These are phyloP conservation scores for Chlamydomonas eustigma DNA, from an alignment of 139 green algal genomes.

Conservation along the genomic window DNA sequence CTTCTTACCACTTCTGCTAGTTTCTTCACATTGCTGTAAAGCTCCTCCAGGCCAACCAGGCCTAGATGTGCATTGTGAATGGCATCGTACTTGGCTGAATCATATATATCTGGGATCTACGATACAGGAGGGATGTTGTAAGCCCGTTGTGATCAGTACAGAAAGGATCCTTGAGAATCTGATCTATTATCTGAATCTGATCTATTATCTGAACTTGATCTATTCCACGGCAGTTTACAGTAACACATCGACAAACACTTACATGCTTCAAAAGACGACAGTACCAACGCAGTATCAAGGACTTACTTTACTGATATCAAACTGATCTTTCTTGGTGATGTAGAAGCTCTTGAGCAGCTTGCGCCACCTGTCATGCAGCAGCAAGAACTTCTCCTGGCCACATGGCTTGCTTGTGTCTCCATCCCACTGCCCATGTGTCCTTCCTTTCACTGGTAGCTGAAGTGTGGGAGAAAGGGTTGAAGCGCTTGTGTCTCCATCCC, in stretches of 20 bases:
- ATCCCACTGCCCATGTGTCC: constrained; percentile 49
- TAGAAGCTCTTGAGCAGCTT: constrained; percentile 88
- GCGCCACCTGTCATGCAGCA: constrained; percentile 89
- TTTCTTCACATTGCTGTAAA: constrained; percentile 58
- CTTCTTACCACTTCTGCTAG: constrained; percentile 63
- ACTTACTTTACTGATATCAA: constrained; percentile 84
- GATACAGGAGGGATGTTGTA: too few species aligned
- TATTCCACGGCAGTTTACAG: too few species aligned
- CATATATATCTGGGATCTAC: constrained; percentile 93
- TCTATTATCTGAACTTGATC: too few species aligned
- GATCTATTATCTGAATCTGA: too few species aligned
- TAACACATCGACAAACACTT: too few species aligned
- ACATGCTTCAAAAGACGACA: too few species aligned
- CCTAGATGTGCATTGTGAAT: constrained; percentile 91
- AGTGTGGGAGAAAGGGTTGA: too few species aligned
- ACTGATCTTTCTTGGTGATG: constrained; percentile 73
- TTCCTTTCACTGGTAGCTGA: too few species aligned
- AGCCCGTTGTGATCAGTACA: too few species aligned
- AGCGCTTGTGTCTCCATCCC: constrained; percentile 39
- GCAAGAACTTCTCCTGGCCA: constrained; percentile 75
- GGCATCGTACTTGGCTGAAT: constrained; percentile 88
- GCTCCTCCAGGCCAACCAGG: constrained; percentile 51
- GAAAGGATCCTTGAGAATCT: too few species aligned
- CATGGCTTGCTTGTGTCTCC: constrained; percentile 61
- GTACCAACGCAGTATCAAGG: too few species aligned